Conservation (phyloP, 129 eudicot genomes). For the Flaveria sonorensis region DNA sequence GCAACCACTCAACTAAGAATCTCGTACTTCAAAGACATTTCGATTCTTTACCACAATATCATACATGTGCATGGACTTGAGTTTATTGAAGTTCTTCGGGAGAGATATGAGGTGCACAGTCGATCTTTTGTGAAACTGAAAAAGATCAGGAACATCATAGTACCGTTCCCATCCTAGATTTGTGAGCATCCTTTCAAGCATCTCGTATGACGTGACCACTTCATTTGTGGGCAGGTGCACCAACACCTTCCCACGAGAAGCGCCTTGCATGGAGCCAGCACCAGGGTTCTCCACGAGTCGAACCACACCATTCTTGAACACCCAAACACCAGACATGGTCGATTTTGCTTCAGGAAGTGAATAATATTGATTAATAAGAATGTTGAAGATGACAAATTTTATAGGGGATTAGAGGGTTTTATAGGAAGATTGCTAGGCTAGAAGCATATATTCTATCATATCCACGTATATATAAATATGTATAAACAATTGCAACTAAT, state of each 20-base stretch:
- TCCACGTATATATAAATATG: slow-evolving; percentile 22
- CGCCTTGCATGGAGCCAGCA: slow-evolving; percentile 47
- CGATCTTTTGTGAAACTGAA: slow-evolving; percentile 83
- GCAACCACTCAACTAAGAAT: slow-evolving; percentile 23
- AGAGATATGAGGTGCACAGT: slow-evolving; percentile 84
- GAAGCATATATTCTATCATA: slow-evolving; percentile 34
- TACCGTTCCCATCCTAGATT: slow-evolving; percentile 89
- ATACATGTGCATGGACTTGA: slow-evolving; percentile 91
- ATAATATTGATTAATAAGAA: slow-evolving; percentile 1
- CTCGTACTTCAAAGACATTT: slow-evolving; percentile 80
- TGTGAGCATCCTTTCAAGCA: slow-evolving; percentile 58
- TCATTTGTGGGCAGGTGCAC: slow-evolving; percentile 69
- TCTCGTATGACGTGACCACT: slow-evolving; percentile 68
- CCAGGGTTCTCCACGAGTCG: slow-evolving; percentile 76
- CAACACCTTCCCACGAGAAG: slow-evolving; percentile 52
- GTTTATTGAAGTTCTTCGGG: slow-evolving; percentile 69
- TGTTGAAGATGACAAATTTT: slow-evolving; percentile 25
- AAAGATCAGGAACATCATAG: slow-evolving; percentile 68
- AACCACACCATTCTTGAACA: slow-evolving; percentile 86
- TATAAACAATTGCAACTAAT: slow-evolving; percentile 20
- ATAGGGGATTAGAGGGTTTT: slow-evolving; percentile 17
- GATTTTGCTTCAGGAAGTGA: background rate
- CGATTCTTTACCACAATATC: slow-evolving; percentile 91
- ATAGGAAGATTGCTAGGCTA: slow-evolving; percentile 31
- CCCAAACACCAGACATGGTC: slow-evolving; percentile 94